Percentiles rank a stretch among this genome's conserved stretches.
phyloP scores from a whole-genome alignment of 2,329 filamentous ascomycete species.

The Xylaria sp. region DNA sequence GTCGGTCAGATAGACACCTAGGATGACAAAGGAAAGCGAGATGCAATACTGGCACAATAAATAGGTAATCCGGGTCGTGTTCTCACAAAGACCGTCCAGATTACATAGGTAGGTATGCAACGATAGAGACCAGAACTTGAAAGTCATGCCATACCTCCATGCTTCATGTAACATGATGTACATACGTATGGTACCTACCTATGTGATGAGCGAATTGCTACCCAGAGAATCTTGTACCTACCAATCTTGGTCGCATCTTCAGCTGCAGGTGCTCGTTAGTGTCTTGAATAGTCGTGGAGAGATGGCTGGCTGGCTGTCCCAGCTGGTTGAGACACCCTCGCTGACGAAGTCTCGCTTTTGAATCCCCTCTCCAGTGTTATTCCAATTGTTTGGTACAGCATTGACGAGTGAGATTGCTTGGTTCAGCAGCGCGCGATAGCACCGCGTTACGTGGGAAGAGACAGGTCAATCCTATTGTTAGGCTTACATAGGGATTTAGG shows the following conservation, averaged over 20 bases:
- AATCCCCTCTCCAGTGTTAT: conserved; percentile 26
- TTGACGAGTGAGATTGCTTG: conserved; percentile 28
- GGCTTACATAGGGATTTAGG: not conserved
- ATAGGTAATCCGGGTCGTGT: conserved; percentile 19
- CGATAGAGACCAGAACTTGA: conserved; percentile 13
- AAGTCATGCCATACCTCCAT: conserved; percentile 25
- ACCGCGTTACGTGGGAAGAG: conserved; percentile 18
- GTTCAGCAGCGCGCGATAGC: conserved; percentile 13
- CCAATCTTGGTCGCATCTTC: conserved; percentile 28
- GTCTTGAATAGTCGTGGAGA: conserved; percentile 29
- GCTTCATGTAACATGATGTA: conserved; percentile 32
- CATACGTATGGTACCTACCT: conserved; percentile 4
- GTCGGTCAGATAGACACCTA: conserved; percentile 1
- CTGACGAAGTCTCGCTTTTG: conserved; percentile 28
- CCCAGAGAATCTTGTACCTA: conserved; percentile 26
- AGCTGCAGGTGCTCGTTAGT: conserved; percentile 35
- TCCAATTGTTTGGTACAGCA: conserved; percentile 25
- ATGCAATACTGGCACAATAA: not conserved
- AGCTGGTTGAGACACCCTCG: conserved; percentile 31
- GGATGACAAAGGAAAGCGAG: conserved; percentile 14
- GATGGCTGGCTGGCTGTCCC: conserved; percentile 27
- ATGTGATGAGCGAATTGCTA: conserved; percentile 32
- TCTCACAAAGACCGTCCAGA: conserved; percentile 15
- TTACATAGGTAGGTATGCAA: conserved; percentile 9
- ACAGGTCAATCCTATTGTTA: conserved; percentile 23